Evolutionary conservation across 2,329 filamentous ascomycete species (phyloP), one percentile per base, ranked within the genome.

Genomic region (Microsporum canis): DNA sequence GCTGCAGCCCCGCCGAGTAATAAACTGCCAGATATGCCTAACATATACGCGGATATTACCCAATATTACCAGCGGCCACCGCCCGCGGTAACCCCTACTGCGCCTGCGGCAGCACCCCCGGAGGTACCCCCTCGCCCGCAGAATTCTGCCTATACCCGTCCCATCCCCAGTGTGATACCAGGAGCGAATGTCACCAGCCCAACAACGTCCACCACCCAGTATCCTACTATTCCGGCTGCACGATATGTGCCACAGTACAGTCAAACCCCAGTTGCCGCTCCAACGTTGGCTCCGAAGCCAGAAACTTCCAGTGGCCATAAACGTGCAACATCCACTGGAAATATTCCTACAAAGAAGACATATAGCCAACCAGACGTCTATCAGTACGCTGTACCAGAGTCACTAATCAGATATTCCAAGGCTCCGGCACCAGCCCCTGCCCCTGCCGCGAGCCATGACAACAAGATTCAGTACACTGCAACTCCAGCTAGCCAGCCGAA

Each of bases 371-470:
- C 70, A 1, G 57, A 66, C 10, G 65, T 66, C 27, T 76, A 67
- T 47, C 73, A 76, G 62, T 77, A 76, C 64, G 73, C 74, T 3
- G 71, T 76, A 39, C 63, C 73, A 12, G 73, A 75, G 55, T 55
- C 51, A 5, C 70, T 74, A 64, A 65, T 75, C 58, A 75, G 71
- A 57, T 77, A 75, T 64, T 66, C 68, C n/a, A 69, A 23, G 17
- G 17, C 71, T 14, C 75, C 68, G 59, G 41, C 64, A 8, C 39
- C 39, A 2, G 57, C 38, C 10, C 59, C 59, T 41, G 12, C 43
- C 2, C 39, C 39, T 14, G 8, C 45, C 23, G n/a, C 51, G 43
- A 4, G 31, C 33, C 17, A 43, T 31, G 23, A 57, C 39, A 36
- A 29, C 39, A 60, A 56, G 23, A 23, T 57, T 1, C 66, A 67